Evolutionary conservation across 1,284 basidiomycete genomes (phyloP), one percentile per base, ranked within the genome.

Genomic region (Pholiota adiposa): DNA sequence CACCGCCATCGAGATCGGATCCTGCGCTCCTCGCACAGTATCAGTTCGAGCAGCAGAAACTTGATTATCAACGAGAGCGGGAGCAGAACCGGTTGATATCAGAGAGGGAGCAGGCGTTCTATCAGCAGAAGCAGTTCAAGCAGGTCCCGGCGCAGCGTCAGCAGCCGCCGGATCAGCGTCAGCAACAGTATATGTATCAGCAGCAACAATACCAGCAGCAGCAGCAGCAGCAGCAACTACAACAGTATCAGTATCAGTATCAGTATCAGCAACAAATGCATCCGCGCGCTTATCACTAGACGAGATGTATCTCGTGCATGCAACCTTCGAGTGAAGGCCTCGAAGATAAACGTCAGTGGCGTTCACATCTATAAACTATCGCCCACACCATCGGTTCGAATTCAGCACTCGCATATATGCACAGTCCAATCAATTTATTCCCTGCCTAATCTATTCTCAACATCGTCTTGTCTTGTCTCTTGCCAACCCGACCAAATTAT

Each of bases 21-120:
- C 51, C 54, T 3, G 54, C 58, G 16, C 46, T 48, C 29, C 53
- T 54, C 4, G 62, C 62, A 25, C 59, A 63, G 31, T 58, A 56
- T 12, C 64, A 65, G 50, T 61, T 60, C 25, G 61, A 65, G 46
- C 43, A 59, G 40, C 63, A 65, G 58, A 29, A 40, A 14, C 36
- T 33, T 40, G 33, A 25, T 8, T 58, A 54, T 43, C 41, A 58
- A 11, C 29, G 40, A 25, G 53, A 64, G 23, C 38, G 55, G n/a
- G 54, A 56, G 46, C 44, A 57, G 31, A 43, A 50, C 18, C 44
- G 41, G 41, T 14, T 51, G 31, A 9, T 53, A 2, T 33, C 29
- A 11, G 50, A 58, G 51, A 18, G 56, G 18, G 56, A 58, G 38
- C n/a, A 19, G 19, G 19, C 29, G 41, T 58, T 51, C 43, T 58